These are phyloP conservation scores for Mortierella claussenii DNA, from an alignment of 192 early-diverging fungal species.

Conservation along the genomic window DNA sequence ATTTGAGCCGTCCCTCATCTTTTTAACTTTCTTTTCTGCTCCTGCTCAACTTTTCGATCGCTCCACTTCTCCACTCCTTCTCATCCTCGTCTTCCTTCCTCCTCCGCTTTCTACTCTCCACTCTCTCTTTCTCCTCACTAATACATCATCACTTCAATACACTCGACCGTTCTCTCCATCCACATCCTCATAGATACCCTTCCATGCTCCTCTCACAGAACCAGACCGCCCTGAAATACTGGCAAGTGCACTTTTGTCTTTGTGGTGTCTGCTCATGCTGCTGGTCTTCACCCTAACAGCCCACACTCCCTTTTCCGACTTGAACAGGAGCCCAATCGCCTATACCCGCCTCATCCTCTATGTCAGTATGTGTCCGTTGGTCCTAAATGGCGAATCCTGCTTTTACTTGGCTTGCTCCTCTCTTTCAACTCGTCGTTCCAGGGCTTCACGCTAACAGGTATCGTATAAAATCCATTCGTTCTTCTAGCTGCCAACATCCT, in stretches of 20 bases:
- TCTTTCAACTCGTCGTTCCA: no score
- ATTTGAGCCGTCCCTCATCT: no score
- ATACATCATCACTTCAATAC: no score
- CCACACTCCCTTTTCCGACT: not conserved
- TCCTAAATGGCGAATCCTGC: no score
- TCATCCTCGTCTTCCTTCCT: not conserved
- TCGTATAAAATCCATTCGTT: no score
- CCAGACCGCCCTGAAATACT: slow-evolving; percentile 38
- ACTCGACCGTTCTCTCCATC: not conserved
- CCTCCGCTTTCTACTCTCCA: not conserved
- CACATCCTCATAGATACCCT: not conserved
- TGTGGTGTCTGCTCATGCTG: not conserved
- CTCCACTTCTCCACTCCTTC: not conserved
- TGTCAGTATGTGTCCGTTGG: slow-evolving; percentile 31
- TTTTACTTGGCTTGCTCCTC: not conserved
- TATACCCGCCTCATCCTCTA: slow-evolving; percentile 43
- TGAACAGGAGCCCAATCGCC: slow-evolving; percentile 33
- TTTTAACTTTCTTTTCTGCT: not conserved
- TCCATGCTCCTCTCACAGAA: slow-evolving; percentile 19
- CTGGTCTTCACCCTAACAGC: not conserved
- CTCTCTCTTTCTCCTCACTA: no score
- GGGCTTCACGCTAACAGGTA: no score
- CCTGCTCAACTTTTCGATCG: not conserved
- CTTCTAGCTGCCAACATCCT: slow-evolving; percentile 26
- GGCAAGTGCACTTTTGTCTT: slow-evolving; percentile 6